phyloP scores from a whole-genome alignment of 2,329 filamentous ascomycete species.

The Botryotinia convoluta region DNA sequence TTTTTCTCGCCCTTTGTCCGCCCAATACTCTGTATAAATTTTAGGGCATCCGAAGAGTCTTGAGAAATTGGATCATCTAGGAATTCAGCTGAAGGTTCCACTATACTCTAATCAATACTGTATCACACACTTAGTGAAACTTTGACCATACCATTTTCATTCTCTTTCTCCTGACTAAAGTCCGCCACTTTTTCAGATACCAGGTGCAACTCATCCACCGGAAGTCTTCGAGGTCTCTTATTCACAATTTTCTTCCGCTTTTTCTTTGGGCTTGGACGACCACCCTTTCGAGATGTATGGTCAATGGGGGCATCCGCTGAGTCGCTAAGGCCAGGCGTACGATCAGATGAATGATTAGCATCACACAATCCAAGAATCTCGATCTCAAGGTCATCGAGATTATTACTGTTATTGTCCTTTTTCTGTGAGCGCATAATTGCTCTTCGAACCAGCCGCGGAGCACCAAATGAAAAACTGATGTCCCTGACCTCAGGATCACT shows the following conservation, averaged over 20 bases:
- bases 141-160: constrained; percentile 7
- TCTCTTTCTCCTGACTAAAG: constrained; percentile 16
- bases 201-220: constrained; percentile 27
- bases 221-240: constrained; percentile 26
- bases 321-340: not conserved
- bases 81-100: constrained; percentile 24
- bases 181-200: constrained; percentile 20
- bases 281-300: not conserved
- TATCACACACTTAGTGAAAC: not conserved
- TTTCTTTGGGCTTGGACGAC: not conserved
- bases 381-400: not conserved
- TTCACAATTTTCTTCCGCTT: constrained; percentile 9
- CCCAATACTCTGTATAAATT: not conserved
- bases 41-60: not conserved
- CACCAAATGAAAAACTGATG: not conserved
- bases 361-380: not conserved
- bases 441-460: not conserved
- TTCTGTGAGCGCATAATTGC: not conserved
- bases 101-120: not conserved
- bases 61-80: constrained; percentile 33
- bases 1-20: not conserved
- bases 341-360: not conserved
- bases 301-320: not conserved
- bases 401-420: not conserved
- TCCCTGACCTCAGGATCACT: not conserved